A percentile compares a stretch with the other conserved stretches of the same genome.
Conservation (phyloP, 208 protist genomes). For the Wallacemonas rigidus region DNA sequence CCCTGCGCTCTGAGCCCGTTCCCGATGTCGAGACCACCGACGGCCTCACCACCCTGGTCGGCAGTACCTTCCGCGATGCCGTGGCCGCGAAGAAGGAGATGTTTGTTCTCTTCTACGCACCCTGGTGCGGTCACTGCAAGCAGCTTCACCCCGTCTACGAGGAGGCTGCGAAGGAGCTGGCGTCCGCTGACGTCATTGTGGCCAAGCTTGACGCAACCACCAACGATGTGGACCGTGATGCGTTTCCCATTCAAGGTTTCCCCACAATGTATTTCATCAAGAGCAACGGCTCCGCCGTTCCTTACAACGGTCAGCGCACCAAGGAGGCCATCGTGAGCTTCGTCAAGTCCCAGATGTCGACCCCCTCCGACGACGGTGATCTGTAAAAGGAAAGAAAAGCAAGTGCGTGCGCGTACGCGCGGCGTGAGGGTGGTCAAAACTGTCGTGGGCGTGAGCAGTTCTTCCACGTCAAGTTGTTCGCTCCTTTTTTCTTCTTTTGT, state of each 20-base stretch:
- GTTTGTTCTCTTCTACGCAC: slow-evolving; percentile 95
- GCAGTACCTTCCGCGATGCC: slow-evolving; percentile 56
- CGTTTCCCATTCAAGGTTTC: slow-evolving; percentile 66
- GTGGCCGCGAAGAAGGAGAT: slow-evolving; percentile 74
- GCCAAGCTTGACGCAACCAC: slow-evolving; percentile 81
- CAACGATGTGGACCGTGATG: slow-evolving; percentile 53
- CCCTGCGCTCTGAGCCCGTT: slow-evolving; percentile 55
- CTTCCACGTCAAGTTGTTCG: no score
- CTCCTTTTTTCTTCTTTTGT: no score
- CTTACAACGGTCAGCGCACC: slow-evolving; percentile 80
- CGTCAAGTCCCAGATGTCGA: slow-evolving; percentile 41
- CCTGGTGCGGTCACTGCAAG: slow-evolving; percentile 97
- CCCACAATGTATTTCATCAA: slow-evolving; percentile 89
- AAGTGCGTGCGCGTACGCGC: not conserved
- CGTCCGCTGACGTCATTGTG: slow-evolving; percentile 68
- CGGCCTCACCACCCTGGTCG: slow-evolving; percentile 86
- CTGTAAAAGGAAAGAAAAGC: slow-evolving; percentile 18
- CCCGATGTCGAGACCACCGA: slow-evolving; percentile 71
- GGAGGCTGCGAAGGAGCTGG: slow-evolving; percentile 59
- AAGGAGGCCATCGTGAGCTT: slow-evolving; percentile 54
- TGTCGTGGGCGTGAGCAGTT: no score
- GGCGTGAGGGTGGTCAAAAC: no score
- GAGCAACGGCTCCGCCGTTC: slow-evolving; percentile 43
- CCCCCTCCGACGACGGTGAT: slow-evolving; percentile 22
- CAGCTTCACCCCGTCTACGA: slow-evolving; percentile 87